Evolutionary conservation across 2,329 filamentous ascomycete species (phyloP), one percentile per base, ranked within the genome.

Genomic region (Xylariomycetidae sp.): DNA sequence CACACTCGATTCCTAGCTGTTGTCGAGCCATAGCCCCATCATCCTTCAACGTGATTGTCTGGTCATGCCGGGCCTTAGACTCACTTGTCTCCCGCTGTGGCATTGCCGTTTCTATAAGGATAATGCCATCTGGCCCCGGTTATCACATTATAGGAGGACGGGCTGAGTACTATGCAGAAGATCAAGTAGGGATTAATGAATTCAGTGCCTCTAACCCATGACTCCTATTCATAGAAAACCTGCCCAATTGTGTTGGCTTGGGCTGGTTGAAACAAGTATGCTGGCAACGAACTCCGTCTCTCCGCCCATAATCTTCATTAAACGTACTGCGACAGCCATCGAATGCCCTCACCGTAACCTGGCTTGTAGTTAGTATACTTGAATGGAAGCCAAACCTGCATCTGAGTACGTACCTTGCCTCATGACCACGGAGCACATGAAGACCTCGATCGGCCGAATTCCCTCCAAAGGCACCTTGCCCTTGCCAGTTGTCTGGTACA

Each of bases 381-480:
- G 17, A 19, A 17, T 12, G 15, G 5, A 18, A 5, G 4, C 15
- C n/a, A 17, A 15, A 10, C 10, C 10, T 14, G 20, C 7, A 15
- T 4, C 12, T 22, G 31, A 17, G 15, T 24, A 64, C 74, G 50
- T 52, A 82, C 78, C 92, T 72, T 96, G 90, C 64, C 90, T 79
- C 87, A 95, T 95, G 43, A 96, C 90, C 49, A 96, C 89, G 53
- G 86, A 94, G 76, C 89, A 96, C 92, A 98, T 94, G 67, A 96
- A 96, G 44, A 96, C 78, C 74, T 98, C 92, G 56, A 98, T 90
- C 16, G 89, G 87, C 52, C 89, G 75, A 63, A 95, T 94, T 20
- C 87, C 87, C 70, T 95, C 89, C 48, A 92, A 72, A 44, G 83
- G 85, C 43, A 93, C 82, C 74, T 93, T 94, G 64, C 88, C 88